These are phyloP conservation scores for Byssochlamys sp. DNA, from an alignment of 2,329 filamentous ascomycete genomes.

Conservation along the genomic window DNA sequence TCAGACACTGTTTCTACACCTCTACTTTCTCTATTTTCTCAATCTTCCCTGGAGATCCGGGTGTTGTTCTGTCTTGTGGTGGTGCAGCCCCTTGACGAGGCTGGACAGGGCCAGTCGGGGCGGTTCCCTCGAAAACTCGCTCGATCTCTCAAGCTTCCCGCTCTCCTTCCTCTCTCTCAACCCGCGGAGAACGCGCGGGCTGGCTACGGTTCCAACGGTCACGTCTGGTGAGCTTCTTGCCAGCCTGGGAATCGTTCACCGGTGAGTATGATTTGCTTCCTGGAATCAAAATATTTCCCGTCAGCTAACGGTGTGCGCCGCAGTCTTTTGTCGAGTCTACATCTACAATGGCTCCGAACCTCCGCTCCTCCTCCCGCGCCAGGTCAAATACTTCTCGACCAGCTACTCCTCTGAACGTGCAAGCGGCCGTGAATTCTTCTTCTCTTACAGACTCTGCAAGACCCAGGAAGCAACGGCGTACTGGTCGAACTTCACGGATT, in stretches of 20 bases:
- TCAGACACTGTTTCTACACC: too few species aligned
- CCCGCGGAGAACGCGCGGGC: conserved; percentile 22
- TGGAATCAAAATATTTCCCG: conserved; percentile 2
- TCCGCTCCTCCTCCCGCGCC: conserved; percentile 24
- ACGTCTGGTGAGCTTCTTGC: conserved; percentile 21
- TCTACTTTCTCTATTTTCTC: too few species aligned
- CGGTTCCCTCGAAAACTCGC: conserved; percentile 17
- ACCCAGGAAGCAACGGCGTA: conserved; percentile 24
- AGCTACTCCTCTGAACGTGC: conserved; percentile 19
- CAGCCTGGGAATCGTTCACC: conserved; percentile 13
- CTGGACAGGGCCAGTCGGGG: conserved; percentile 14
- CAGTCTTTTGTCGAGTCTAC: conserved; percentile 3
- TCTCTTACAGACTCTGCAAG: conserved; percentile 19
- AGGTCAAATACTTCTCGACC: conserved; percentile 23
- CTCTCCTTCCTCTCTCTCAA: conserved; percentile 15
- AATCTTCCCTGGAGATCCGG: conserved; percentile 5
- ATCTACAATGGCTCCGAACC: conserved; percentile 24
- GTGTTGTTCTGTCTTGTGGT: conserved; percentile 11
- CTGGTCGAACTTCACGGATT: conserved; percentile 18
- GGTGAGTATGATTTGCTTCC: conserved; percentile 13
- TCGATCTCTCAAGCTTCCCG: conserved; percentile 16
- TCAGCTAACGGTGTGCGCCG: conserved; percentile 14
- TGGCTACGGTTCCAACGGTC: conserved; percentile 22
- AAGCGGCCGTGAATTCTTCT: conserved; percentile 12
- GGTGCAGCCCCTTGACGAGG: conserved; percentile 14